phyloP scores from a whole-genome alignment of 192 early-diverging fungal species.

The Linnemannia zychae region DNA sequence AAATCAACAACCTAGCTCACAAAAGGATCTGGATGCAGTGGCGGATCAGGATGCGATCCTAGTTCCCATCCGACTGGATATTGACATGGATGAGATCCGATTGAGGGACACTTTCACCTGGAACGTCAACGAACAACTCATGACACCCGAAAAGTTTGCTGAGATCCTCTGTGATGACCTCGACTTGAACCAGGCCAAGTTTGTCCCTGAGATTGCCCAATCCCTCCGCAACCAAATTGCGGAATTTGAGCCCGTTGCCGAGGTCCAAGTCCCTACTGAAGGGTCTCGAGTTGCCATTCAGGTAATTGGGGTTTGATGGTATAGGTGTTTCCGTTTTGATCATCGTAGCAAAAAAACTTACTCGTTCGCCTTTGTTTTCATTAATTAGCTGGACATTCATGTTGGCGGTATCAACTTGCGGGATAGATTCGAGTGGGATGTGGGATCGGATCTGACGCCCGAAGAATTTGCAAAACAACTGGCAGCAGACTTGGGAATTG shows the following conservation, averaged over 20 bases:
- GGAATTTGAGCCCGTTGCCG: conserved; percentile 65
- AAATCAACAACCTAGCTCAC: conserved; percentile 31
- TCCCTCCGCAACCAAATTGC: conserved; percentile 67
- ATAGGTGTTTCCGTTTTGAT: conserved; percentile 51
- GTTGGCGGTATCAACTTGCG: conserved; percentile 80
- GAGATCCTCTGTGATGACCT: conserved; percentile 84
- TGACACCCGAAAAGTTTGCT: conserved; percentile 87
- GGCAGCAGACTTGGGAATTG: conserved; percentile 78
- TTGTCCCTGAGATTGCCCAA: conserved; percentile 61
- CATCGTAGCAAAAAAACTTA: conserved; percentile 53
- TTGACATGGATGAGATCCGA: conserved; percentile 87
- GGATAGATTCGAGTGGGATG: conserved; percentile 93
- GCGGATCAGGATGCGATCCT: conserved; percentile 77
- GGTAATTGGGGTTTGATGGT: conserved; percentile 38
- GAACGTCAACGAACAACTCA: conserved; percentile 86
- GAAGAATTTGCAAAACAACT: conserved; percentile 78
- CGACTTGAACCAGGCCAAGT: conserved; percentile 64
- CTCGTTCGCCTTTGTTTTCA: neutral
- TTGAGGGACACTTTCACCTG: conserved; percentile 90
- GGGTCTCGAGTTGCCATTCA: conserved; percentile 58
- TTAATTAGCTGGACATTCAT: conserved; percentile 80
- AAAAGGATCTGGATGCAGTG: conserved; percentile 59
- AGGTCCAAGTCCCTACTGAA: conserved; percentile 54
- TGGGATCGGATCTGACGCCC: conserved; percentile 70
- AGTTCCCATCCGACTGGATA: conserved; percentile 90